Base-by-base conservation (phyloP, 1,139 yeast species). In the Blastobotrys indianensis region DNA sequence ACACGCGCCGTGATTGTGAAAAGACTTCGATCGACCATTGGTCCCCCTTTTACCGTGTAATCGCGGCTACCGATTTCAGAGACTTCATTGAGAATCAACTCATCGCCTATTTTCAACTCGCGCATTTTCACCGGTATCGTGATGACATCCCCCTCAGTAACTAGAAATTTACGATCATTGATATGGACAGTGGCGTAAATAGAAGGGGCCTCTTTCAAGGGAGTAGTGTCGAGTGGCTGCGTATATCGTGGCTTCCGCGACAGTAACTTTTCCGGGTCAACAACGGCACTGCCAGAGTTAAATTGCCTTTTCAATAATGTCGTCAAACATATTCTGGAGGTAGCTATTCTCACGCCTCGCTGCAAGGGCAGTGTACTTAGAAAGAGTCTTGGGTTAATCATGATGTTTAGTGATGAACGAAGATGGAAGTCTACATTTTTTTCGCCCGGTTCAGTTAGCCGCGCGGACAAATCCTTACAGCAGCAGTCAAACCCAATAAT, bases 141-240 rank as follows among this genome's bases (percentile, higher is more conserved):
- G 43, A 92, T 77, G 54, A 74, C 76, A 64, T 94, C 99, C 16
- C 98, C 98, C 55, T 82, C 79, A 16, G 98, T 88, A 17, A 94
- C 94, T 51, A 92, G 71, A 60, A 86, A 90, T 40, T 94, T 87
- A 65, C 88, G 80, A 63, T 83, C 80, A 68, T 88, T 94, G 40
- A 94, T 76, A 58, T 79, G 81, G 56, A 90, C 76, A 7, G 86
- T 74, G 42, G 98, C 98, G 61, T 88, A 92, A 37, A 92, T 68
- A 34, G 62, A 54, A 13, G 60, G 74, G 52, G 87, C 85, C 48
- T 79, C 75, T 61, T 82, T 85, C 53, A 90, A 67, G 9, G 87
- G 80, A 2, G 72, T 66, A 43, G 75, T 59, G 50, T 75, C 79
- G 28, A 47, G 48, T 20, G 64, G 60, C 37, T 50, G 51, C 31